phyloP scores from a whole-genome alignment of 2,329 filamentous ascomycete species.

The Cryphonectria nitschkei region DNA sequence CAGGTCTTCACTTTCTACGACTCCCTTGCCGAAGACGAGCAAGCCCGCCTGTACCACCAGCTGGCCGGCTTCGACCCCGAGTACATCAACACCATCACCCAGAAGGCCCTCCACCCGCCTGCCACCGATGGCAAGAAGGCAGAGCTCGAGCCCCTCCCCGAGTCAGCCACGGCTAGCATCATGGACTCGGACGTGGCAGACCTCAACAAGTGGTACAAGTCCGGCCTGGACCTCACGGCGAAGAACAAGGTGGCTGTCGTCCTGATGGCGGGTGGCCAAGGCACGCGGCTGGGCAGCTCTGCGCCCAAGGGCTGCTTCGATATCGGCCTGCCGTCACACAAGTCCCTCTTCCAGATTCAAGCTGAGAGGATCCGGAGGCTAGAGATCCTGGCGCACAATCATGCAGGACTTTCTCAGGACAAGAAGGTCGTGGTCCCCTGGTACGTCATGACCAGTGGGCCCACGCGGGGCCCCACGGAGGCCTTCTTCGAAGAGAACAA shows the following conservation, averaged over 20 bases:
- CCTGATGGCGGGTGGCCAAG: conserved; percentile 96
- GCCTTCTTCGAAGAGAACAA: conserved; percentile 86
- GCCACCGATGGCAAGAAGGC: conserved; percentile 56
- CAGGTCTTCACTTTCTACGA: conserved; percentile 91
- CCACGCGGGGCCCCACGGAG: conserved; percentile 89
- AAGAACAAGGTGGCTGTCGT: conserved; percentile 83
- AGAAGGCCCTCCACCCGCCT: conserved; percentile 79
- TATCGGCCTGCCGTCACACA: conserved; percentile 89
- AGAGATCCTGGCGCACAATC: conserved; percentile 77
- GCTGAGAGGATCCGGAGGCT: conserved; percentile 90
- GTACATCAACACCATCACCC: conserved; percentile 84
- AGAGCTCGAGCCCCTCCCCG: conserved; percentile 82
- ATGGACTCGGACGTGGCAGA: conserved; percentile 83
- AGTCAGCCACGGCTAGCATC: conserved; percentile 84
- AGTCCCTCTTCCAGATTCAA: conserved; percentile 97
- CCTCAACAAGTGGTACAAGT: conserved; percentile 81
- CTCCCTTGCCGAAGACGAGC: conserved; percentile 71
- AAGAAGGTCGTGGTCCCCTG: conserved; percentile 76
- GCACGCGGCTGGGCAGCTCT: conserved; percentile 90
- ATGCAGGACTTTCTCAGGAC: conserved; percentile 55
- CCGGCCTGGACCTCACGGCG: conserved; percentile 78
- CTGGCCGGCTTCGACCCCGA: conserved; percentile 79
- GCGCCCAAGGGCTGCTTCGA: conserved; percentile 97
- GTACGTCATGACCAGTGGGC: conserved; percentile 99
- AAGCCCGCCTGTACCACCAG: conserved; percentile 80